Evolutionary conservation across 163 green algal species (phyloP).

Genomic region (Coccomyxa subellipsoidea): DNA sequence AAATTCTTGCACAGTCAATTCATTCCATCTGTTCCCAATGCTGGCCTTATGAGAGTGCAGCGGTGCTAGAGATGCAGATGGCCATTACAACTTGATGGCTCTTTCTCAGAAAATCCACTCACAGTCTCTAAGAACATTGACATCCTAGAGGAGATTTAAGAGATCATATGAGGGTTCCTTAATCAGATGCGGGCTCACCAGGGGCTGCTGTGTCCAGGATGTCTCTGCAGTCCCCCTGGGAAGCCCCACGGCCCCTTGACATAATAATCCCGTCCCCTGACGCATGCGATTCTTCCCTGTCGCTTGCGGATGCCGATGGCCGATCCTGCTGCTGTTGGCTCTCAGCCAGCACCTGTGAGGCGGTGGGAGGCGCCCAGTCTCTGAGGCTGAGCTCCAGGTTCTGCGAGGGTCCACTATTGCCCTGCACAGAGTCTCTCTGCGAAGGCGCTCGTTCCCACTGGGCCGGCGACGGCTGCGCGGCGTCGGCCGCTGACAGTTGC

Average conservation of each 20-base stretch:
- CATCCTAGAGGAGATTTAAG: too few species aligned
- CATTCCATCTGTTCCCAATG: too few species aligned
- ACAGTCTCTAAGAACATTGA: too few species aligned
- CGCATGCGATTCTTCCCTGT: background rate
- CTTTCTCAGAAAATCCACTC: too few species aligned
- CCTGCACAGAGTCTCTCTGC: background rate
- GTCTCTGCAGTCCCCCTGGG: background rate
- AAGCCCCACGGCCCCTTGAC: background rate
- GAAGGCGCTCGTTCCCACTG: background rate
- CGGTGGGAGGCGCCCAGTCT: background rate
- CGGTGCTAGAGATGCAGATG: too few species aligned
- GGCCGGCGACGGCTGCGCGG: background rate
- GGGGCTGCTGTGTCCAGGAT: background rate
- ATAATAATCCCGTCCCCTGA: background rate
- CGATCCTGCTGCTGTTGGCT: slow-evolving; percentile 11
- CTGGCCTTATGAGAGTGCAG: too few species aligned
- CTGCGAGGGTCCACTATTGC: background rate
- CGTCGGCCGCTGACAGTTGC: background rate
- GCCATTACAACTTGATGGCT: too few species aligned
- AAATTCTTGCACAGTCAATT: too few species aligned
- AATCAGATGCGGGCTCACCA: background rate
- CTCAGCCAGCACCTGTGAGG: background rate
- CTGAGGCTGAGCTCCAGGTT: background rate
- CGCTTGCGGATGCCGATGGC: background rate
- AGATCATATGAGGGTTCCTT: background rate